Evolutionary conservation across 2,329 filamentous ascomycete genomes (phyloP), one percentile per base, ranked within the genome.

Genomic region (Aspergillus proliferans): DNA sequence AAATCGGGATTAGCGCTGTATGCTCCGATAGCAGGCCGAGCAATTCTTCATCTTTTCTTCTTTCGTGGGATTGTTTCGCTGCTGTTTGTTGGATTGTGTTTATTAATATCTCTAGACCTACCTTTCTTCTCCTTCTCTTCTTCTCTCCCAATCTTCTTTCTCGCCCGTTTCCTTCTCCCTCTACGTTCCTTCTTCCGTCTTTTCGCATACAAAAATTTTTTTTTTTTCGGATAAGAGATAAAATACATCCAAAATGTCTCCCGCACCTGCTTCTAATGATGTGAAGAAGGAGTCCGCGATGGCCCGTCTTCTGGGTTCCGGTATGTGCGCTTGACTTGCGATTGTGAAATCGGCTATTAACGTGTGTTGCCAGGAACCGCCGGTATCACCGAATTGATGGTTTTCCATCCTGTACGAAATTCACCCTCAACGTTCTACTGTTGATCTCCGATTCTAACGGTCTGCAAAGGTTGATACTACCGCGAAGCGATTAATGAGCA

Each of bases 401-500:
- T 96, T 70, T 96, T 96, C 79, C 89, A 95, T 69, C 89, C 89
- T 56, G 89, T 89, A 79, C 59, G 78, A 68, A 52, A 48, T 38
- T 43, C 39, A 10, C 43, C 40, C 19, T 48, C 19, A 9, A 14
- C 22, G 14, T 9, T 21, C 24, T 33, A n/a, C 21, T 8, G 22
- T 43, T 21, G 34, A 33, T 28, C 30, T 4, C 34, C 45, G 30
- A 45, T 47, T 47, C 62, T 69, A 56, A 68, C 52, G 38, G 45
- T 18, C 19, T 28, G 26, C 28, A 41, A 65, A 92, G 87, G 88
- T 98, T 70, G 93, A 98, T 75, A 98, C 93, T 45, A 96, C 94
- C 64, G 92, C 93, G 56, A 98, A 98, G 80, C 88, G 93, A 60
- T 83, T 98, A 73, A 98, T 98, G 93, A 96, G 90, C 83, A 96